Conservation (phyloP, 129 eudicot genomes). For the Erigeron canadensis region DNA sequence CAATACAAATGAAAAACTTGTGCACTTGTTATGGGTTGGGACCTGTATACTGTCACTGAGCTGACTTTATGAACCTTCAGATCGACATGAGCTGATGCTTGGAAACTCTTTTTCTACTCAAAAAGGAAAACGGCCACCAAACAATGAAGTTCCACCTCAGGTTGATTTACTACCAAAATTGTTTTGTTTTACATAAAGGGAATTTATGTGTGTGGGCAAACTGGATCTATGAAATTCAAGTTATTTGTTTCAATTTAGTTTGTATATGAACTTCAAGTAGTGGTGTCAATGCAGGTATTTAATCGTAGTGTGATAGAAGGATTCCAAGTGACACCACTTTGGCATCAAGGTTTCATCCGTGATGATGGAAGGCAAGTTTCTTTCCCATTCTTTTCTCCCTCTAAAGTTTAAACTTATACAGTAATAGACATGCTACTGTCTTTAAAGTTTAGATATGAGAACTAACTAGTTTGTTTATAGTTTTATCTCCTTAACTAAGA, state of each 20-base stretch:
- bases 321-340: constrained; percentile 91
- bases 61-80: constrained; percentile 40
- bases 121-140: constrained; percentile 57
- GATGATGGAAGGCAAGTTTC: constrained; percentile 86
- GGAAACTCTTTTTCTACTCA: constrained; percentile 66
- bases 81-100: constrained; percentile 77
- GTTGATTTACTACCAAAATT: constrained; percentile 34
- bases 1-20: neutral
- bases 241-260: constrained; percentile 1
- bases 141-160: constrained; percentile 75
- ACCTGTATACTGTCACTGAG: constrained; percentile 5
- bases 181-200: constrained; percentile 8
- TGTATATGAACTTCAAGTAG: constrained; percentile 8
- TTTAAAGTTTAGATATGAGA: no score
- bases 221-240: constrained; percentile 12
- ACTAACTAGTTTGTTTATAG: no score
- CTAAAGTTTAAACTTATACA: neutral
- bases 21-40: constrained; percentile 13
- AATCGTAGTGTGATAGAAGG: constrained; percentile 73
- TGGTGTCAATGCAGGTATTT: constrained; percentile 58
- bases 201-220: neutral
- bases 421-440: neutral
- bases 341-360: constrained; percentile 91
- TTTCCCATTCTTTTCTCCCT: constrained; percentile 23
- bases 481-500: no score